Percentiles rank a stretch among this genome's conserved stretches.
Conservation (phyloP, 176 grass and related monocot genomes). For the Eragrostis nindensis region DNA sequence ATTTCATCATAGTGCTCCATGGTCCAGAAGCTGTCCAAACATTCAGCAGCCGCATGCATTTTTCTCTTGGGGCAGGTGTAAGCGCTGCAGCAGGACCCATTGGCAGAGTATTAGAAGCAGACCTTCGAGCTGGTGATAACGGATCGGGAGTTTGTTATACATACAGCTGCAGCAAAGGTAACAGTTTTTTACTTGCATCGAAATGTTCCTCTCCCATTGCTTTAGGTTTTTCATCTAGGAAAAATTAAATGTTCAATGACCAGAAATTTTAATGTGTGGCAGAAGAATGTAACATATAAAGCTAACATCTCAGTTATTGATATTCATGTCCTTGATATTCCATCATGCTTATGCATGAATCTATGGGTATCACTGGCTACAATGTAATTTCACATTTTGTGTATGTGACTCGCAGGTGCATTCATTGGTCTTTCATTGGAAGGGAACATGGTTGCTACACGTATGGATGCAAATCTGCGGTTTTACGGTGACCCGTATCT, state of each 20-base stretch:
- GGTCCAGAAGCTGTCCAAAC: slow-evolving; percentile 73
- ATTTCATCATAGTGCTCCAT: slow-evolving; percentile 88
- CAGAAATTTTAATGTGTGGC: not conserved
- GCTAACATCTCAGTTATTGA: not conserved
- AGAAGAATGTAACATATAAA: not conserved
- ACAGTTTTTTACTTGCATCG: not conserved
- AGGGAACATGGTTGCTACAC: slow-evolving; percentile 68
- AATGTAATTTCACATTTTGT: not conserved
- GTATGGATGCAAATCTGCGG: slow-evolving; percentile 62
- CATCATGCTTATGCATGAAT: not conserved
- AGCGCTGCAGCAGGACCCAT: slow-evolving; percentile 86
- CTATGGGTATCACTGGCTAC: not conserved
- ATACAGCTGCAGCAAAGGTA: slow-evolving; percentile 99
- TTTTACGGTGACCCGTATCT: slow-evolving; percentile 92
- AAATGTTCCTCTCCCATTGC: not conserved
- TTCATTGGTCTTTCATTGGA: slow-evolving; percentile 88
- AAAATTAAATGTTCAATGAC: not conserved
- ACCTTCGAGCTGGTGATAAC: slow-evolving; percentile 73
- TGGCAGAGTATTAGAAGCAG: slow-evolving; percentile 91
- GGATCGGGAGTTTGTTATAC: slow-evolving; percentile 87
- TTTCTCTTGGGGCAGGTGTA: slow-evolving; percentile 83
- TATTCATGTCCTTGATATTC: not conserved
- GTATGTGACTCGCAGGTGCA: slow-evolving; percentile 48
- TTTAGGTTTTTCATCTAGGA: not conserved
- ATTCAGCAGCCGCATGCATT: slow-evolving; percentile 78